These are phyloP conservation scores for Backusella morwellensis DNA, from an alignment of 192 early-diverging fungal species.

Conservation along the genomic window DNA sequence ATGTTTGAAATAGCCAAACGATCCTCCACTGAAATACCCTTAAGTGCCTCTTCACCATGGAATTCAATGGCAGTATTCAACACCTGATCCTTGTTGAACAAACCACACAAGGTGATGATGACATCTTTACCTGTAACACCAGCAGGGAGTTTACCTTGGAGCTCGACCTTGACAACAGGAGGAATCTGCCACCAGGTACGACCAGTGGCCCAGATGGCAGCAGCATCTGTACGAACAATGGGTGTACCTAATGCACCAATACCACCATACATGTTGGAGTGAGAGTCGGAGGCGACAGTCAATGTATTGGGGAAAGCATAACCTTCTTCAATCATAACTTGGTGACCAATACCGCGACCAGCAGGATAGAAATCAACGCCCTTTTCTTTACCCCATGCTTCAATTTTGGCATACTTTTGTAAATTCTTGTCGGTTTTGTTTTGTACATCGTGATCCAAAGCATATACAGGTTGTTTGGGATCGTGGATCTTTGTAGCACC, in stretches of 20 bases:
- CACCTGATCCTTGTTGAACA: slow-evolving; percentile 93
- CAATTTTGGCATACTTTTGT: slow-evolving; percentile 83
- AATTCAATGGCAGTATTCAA: slow-evolving; percentile 98
- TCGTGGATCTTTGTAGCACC: slow-evolving; percentile 82
- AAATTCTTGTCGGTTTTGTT: slow-evolving; percentile 94
- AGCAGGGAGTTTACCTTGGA: slow-evolving; percentile 69
- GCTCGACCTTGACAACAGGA: slow-evolving; percentile 88
- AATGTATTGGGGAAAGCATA: slow-evolving; percentile 93
- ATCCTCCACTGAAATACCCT: slow-evolving; percentile 76
- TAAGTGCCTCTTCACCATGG: slow-evolving; percentile 66
- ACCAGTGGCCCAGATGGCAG: slow-evolving; percentile 97
- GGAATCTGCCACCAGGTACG: slow-evolving; percentile 99
- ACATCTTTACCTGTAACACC: slow-evolving; percentile 98
- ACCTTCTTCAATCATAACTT: slow-evolving; percentile 97
- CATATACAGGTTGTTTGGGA: slow-evolving; percentile 86
- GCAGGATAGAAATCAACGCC: slow-evolving; percentile 92
- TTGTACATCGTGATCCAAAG: slow-evolving; percentile 98
- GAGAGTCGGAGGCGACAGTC: slow-evolving; percentile 97
- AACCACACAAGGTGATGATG: slow-evolving; percentile 89
- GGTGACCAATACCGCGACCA: slow-evolving; percentile 97
- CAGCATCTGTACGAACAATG: slow-evolving; percentile 97
- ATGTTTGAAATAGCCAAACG: slow-evolving; percentile 97
- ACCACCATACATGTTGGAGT: slow-evolving; percentile 99
- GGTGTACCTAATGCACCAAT: slow-evolving; percentile 95
- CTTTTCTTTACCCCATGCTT: slow-evolving; percentile 77